Base-by-base conservation (phyloP, 2,329 filamentous ascomycete species). In the Bipolaris gigantea region DNA sequence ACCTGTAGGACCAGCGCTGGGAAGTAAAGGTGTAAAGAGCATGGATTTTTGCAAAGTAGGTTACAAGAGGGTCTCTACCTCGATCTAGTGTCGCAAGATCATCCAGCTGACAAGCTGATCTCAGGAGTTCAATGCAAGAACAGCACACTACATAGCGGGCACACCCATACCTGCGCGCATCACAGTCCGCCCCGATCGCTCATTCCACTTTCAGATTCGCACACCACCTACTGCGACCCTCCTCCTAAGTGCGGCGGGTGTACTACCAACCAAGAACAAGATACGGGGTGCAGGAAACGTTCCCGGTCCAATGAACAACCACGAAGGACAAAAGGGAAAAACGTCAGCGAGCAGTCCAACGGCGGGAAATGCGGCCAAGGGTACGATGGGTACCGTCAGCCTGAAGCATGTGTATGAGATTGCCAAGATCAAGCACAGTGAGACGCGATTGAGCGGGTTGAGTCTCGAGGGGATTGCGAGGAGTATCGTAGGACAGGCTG, bases 381-480 rank as follows among this genome's bases (percentile, higher is more conserved):
- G 96, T 64, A 85, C 80, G 7, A 85, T 96, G n/a, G 94, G 93
- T 53, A 88, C 85, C 3, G 83, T 99, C 51, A 94, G 89, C 67
- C 78, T 99, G 69, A 99, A 99, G 81, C 94, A 99, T 77, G 81
- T 99, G 19, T 97, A 92, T 77, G 93, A 97, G 79, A 97, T 99
- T 76, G 94, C 94, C 62, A 92, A 90, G 81, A 95, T 99, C 71
- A 99, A 99, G 83, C 88, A 76, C 50, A 61, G 63, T 2, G 79
- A 81, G 75, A 69, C 65, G 36, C 67, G 79, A 52, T 60, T 81
- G 61, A 71, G 65, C 71, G 87, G 88, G 0, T 89, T 92, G 87
- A 92, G 87, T 61, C 83, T 96, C 32, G 91, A 97, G 76, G 92
- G 89, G 0, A 73, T 97, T 68, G 81, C 86, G 23, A 84, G 89